A percentile compares a stretch with the other conserved stretches of the same genome.
These are phyloP conservation scores for Solanum appendiculatum DNA, from an alignment of 257 asterid genomes.

Conservation along the genomic window DNA sequence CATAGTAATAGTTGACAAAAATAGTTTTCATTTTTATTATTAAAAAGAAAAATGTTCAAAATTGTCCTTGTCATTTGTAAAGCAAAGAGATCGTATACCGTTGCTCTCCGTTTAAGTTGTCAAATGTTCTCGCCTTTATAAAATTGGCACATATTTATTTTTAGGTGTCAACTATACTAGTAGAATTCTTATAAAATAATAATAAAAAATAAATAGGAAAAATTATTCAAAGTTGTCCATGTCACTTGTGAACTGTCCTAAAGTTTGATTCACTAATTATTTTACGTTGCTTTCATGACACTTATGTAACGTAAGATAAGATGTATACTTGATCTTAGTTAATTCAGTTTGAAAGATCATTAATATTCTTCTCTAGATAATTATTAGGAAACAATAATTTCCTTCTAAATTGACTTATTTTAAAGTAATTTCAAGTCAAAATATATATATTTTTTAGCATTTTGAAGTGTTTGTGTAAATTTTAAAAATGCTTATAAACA, in stretches of 20 bases:
- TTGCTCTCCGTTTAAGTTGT: background rate
- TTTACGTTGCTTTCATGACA: background rate
- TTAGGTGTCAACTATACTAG: no score
- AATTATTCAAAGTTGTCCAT: background rate
- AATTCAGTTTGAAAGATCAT: background rate
- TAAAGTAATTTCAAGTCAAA: no score
- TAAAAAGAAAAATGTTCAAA: no score
- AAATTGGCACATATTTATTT: background rate
- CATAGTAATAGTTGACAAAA: no score
- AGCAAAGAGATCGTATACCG: background rate
- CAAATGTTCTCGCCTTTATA: background rate
- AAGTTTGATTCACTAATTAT: background rate
- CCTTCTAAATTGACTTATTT: no score
- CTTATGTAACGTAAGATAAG: background rate
- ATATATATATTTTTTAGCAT: no score
- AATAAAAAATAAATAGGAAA: background rate
- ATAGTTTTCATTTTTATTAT: no score
- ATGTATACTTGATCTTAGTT: background rate
- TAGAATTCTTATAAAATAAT: background rate
- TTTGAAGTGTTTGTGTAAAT: background rate
- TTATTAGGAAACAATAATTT: no score
- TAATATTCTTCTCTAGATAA: no score
- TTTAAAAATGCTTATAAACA: background rate
- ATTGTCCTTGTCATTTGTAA: background rate
- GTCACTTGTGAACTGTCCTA: background rate